These are phyloP conservation scores for Yamadazyma laniorum DNA, from an alignment of 805 yeast species.

Conservation along the genomic window DNA sequence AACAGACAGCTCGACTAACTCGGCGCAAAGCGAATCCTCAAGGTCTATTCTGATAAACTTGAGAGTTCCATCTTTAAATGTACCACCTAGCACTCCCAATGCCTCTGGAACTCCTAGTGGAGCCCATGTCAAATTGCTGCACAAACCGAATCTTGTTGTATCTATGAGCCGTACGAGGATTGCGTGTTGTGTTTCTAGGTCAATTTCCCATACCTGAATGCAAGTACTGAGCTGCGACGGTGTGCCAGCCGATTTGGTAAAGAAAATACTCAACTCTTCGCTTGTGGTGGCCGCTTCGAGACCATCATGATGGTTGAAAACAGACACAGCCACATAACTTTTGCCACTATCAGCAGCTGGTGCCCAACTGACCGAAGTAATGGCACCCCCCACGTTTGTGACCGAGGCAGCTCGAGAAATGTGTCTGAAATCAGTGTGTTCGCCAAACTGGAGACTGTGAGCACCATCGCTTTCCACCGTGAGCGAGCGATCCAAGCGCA, in stretches of 20 bases:
- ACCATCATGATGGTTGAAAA: slow-evolving; percentile 35
- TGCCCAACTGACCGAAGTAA: slow-evolving; percentile 56
- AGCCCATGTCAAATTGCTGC: slow-evolving; percentile 40
- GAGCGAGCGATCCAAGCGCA: background rate
- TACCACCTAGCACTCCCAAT: slow-evolving; percentile 49
- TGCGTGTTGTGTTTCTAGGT: slow-evolving; percentile 24
- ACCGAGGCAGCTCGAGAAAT: slow-evolving; percentile 2
- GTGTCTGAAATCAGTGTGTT: background rate
- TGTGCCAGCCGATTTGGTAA: slow-evolving; percentile 10
- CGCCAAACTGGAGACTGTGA: background rate
- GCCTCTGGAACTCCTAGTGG: slow-evolving; percentile 28
- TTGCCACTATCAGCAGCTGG: slow-evolving; percentile 19
- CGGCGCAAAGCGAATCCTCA: slow-evolving; percentile 11
- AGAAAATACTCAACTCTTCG: slow-evolving; percentile 33
- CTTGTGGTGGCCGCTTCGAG: slow-evolving; percentile 14
- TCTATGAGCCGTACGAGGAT: slow-evolving; percentile 23
- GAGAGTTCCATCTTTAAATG: slow-evolving; percentile 57
- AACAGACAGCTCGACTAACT: slow-evolving; percentile 23
- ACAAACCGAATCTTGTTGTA: slow-evolving; percentile 45
- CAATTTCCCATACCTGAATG: slow-evolving; percentile 46
- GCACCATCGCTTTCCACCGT: background rate
- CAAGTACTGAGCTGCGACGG: slow-evolving; percentile 27
- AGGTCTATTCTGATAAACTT: slow-evolving; percentile 44
- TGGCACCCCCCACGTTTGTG: slow-evolving; percentile 42
- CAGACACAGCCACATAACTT: slow-evolving; percentile 51